These are phyloP conservation scores for Rhododendron griersonianum DNA, from an alignment of 148 eudicot genomes.

Conservation along the genomic window DNA sequence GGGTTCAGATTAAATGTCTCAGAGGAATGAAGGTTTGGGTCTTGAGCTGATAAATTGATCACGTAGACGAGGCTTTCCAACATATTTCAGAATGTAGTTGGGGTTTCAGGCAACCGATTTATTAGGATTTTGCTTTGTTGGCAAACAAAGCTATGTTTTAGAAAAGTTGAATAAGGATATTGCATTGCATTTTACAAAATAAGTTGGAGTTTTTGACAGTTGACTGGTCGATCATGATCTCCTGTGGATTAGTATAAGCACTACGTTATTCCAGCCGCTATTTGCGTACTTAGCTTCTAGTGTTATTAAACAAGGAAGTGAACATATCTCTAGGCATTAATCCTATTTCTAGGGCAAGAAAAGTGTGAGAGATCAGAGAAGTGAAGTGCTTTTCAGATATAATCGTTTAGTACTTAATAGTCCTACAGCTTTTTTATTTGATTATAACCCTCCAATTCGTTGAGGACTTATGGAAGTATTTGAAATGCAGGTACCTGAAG, in stretches of 20 bases:
- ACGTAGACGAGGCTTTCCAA: neutral
- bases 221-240: neutral
- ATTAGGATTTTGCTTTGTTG: neutral
- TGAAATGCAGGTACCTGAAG: constrained; percentile 67
- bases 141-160: too few species aligned
- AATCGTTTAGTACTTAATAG: neutral
- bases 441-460: neutral
- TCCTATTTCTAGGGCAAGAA: neutral
- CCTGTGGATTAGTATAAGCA: neutral
- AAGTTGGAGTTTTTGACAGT: neutral
- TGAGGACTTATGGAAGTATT: neutral
- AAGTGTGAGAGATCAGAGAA: neutral
- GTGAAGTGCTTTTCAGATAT: neutral
- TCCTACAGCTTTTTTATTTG: neutral
- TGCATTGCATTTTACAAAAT: neutral
- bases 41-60: neutral
- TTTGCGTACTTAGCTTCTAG: neutral
- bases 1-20: neutral
- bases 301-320: neutral
- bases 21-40: neutral
- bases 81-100: neutral
- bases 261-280: neutral
- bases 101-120: neutral
- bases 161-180: too few species aligned
- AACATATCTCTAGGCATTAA: neutral